Conservation (phyloP, 2,329 filamentous ascomycete species). For the Cytospora piceae region DNA sequence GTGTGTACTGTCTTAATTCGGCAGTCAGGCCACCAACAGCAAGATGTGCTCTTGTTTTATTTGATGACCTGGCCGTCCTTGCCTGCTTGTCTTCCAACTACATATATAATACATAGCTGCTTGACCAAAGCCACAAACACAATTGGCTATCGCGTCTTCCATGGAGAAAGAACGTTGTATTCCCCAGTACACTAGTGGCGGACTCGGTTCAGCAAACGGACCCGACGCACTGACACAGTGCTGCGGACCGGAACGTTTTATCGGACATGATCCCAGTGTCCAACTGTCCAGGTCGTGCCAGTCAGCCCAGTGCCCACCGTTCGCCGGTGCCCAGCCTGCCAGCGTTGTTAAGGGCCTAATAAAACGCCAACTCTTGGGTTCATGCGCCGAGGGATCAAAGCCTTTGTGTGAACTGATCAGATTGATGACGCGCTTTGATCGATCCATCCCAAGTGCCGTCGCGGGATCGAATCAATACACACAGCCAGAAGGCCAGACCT, state of each 20-base stretch:
- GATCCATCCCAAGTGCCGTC: not conserved
- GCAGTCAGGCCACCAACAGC: not conserved
- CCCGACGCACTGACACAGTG: not conserved
- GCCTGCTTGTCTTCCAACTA: not conserved
- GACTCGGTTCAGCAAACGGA: not conserved
- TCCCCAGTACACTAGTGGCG: not conserved
- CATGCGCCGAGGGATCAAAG: not conserved
- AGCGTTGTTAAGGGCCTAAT: not conserved
- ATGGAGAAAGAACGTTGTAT: constrained; percentile 4
- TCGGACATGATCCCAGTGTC: not conserved
- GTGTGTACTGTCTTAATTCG: not conserved
- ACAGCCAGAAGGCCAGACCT: not conserved
- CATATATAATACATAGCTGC: no score
- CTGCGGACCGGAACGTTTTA: not conserved
- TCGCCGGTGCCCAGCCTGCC: not conserved
- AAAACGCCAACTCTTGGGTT: not conserved
- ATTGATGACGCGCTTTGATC: not conserved
- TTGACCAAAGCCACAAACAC: constrained; percentile 13
- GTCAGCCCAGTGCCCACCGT: not conserved
- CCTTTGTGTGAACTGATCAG: not conserved
- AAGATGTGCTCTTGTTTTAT: not conserved
- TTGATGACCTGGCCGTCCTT: not conserved
- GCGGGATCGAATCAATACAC: not conserved
- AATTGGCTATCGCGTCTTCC: not conserved
- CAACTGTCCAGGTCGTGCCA: not conserved